A percentile compares a stretch with the other conserved stretches of the same genome.
phyloP scores from a whole-genome alignment of 345 rosid species.

The Camelina laxa region DNA sequence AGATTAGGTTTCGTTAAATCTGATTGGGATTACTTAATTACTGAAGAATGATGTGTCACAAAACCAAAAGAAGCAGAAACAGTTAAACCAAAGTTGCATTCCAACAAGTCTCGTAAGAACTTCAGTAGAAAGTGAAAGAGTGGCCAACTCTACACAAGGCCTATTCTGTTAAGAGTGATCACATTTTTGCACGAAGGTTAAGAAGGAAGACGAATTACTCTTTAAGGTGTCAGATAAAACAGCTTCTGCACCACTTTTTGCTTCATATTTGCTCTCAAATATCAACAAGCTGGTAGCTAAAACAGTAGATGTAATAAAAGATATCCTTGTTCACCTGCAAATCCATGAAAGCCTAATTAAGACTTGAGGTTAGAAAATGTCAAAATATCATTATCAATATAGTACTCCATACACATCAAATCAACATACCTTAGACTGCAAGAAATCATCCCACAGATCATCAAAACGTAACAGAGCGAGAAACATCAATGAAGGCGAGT shows the following conservation, averaged over 20 bases:
- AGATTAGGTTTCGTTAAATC: too few species aligned
- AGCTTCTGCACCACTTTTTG: background rate
- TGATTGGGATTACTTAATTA: too few species aligned
- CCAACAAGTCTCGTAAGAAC: background rate
- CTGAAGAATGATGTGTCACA: background rate
- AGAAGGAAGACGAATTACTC: background rate
- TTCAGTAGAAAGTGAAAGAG: background rate
- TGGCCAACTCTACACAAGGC: background rate
- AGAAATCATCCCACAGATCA: background rate
- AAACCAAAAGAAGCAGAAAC: background rate
- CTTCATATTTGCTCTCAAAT: background rate
- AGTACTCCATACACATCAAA: background rate
- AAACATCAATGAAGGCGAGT: background rate
- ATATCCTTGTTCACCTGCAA: slow-evolving; percentile 4
- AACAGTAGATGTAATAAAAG: background rate
- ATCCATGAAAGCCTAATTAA: background rate
- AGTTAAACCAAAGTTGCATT: background rate
- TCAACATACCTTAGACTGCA: background rate
- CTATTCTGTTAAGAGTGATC: too few species aligned
- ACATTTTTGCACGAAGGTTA: too few species aligned
- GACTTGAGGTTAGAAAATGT: background rate
- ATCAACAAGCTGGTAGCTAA: background rate
- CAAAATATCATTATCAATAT: background rate
- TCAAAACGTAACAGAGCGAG: background rate
- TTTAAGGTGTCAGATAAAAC: background rate